phyloP scores from a whole-genome alignment of 1,139 yeast genomes.

The Diutina pseudorugosa region DNA sequence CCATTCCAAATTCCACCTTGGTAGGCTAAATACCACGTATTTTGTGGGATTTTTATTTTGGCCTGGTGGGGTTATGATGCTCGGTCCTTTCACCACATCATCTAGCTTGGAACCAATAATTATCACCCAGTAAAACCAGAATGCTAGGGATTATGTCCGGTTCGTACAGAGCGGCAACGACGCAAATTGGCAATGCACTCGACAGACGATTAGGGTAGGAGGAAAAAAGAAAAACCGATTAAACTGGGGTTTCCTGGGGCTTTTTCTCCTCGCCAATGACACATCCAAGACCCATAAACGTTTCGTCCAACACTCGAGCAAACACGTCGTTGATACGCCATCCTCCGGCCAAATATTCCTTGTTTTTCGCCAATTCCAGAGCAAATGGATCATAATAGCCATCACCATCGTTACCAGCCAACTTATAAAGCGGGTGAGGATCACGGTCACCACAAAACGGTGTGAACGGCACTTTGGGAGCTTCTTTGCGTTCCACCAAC shows the following conservation, averaged over 20 bases:
- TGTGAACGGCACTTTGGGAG: constrained; percentile 56
- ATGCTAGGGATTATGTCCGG: too few relatives aligned
- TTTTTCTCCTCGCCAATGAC: constrained; percentile 57
- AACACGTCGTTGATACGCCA: constrained; percentile 62
- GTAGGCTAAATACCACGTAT: too few relatives aligned
- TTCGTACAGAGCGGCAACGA: too few relatives aligned
- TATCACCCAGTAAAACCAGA: too few relatives aligned
- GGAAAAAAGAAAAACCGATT: too few relatives aligned
- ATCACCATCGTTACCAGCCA: background rate
- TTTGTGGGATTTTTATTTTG: too few relatives aligned
- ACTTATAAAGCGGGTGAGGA: constrained; percentile 16
- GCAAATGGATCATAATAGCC: constrained; percentile 34
- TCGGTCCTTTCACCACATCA: too few relatives aligned
- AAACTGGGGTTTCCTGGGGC: background rate
- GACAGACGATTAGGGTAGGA: too few relatives aligned
- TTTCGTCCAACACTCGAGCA: constrained; percentile 71
- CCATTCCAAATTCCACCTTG: too few relatives aligned
- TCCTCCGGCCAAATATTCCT: constrained; percentile 76
- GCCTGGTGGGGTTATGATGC: too few relatives aligned
- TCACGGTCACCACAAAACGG: constrained; percentile 91
- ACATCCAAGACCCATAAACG: constrained; percentile 83
- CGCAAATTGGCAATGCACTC: too few relatives aligned
- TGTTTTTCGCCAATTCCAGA: constrained; percentile 46
- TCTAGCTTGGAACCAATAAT: too few relatives aligned
- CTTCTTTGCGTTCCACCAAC: constrained; percentile 9